Evolutionary conservation across 164 flowering plant species (phyloP).

Genomic region (Piper longum): DNA sequence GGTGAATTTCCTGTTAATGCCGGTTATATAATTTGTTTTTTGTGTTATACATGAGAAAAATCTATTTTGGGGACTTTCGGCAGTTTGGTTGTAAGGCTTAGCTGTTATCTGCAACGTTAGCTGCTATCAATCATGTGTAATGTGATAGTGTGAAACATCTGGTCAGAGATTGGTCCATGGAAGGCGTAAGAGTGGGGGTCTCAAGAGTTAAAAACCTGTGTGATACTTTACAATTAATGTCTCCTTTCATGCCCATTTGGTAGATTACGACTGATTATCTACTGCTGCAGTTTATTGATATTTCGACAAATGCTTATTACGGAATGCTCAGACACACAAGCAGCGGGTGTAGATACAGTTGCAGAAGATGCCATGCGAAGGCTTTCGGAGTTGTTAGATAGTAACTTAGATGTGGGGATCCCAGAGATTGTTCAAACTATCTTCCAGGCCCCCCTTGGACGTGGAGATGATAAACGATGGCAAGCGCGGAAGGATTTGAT

Average conservation of each 20-base stretch:
- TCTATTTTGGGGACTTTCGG: no score
- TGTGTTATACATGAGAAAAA: not conserved
- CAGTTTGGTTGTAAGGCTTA: no score
- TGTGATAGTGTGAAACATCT: no score
- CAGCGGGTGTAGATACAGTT: conserved; percentile 35
- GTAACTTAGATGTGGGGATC: conserved; percentile 44
- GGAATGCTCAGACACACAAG: conserved; percentile 24
- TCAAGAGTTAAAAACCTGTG: no score
- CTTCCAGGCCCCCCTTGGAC: conserved; percentile 7
- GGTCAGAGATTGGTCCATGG: no score
- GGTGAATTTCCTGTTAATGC: conserved; percentile 22
- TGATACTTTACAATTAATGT: no score
- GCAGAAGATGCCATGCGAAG: conserved; percentile 20
- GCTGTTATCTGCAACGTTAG: no score
- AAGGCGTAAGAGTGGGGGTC: no score
- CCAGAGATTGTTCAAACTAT: conserved; percentile 49
- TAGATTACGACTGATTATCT: not conserved
- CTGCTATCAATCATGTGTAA: no score
- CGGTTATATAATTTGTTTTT: not conserved
- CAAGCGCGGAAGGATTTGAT: conserved; percentile 38
- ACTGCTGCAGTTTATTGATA: conserved; percentile 52
- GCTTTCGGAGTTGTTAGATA: conserved; percentile 40
- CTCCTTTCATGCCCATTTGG: not conserved
- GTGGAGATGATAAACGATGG: conserved; percentile 16
- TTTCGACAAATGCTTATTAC: conserved; percentile 57